Evolutionary conservation across 2,329 filamentous ascomycete genomes (phyloP).

Genomic region (Sarocladium brachiariae): DNA sequence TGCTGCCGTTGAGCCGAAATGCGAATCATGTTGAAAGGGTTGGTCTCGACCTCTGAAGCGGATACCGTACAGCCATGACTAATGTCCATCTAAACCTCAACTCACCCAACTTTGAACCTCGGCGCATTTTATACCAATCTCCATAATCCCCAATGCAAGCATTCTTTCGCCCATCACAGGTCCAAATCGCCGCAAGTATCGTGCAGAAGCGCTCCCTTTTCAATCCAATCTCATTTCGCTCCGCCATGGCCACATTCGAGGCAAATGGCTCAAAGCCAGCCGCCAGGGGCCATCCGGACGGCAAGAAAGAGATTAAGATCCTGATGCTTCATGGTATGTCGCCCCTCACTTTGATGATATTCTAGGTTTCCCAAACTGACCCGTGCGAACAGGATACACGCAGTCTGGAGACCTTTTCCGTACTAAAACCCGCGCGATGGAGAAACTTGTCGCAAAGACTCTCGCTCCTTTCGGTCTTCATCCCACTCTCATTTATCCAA

Average conservation of each 20-base stretch:
- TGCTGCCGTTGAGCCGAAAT: too few relatives aligned
- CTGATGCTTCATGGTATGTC: conserved; percentile 67
- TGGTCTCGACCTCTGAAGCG: too few relatives aligned
- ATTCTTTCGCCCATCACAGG: not conserved
- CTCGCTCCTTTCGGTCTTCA: conserved; percentile 53
- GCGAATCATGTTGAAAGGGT: too few relatives aligned
- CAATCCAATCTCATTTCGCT: not conserved
- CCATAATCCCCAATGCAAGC: not conserved
- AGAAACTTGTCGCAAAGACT: conserved; percentile 71
- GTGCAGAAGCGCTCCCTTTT: not conserved
- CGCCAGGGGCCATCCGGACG: conserved; percentile 1
- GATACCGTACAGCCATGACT: not conserved
- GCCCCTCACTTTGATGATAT: not conserved
- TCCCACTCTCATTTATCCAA: conserved; percentile 59
- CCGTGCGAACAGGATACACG: conserved; percentile 60
- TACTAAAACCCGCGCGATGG: conserved; percentile 79
- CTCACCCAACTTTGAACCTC: not conserved
- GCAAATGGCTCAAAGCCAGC: conserved; percentile 8
- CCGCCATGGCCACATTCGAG: conserved; percentile 18
- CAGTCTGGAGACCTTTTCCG: conserved; percentile 83
- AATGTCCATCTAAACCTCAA: not conserved
- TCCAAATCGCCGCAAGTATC: not conserved
- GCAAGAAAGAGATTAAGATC: conserved; percentile 54
- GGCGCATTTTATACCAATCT: not conserved
- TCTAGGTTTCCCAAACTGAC: not conserved